Percentiles rank a stretch among this genome's conserved stretches.
Evolutionary conservation across 768 basidiomycete genomes (phyloP).

Genomic region (Rhizopogon vulgaris): DNA sequence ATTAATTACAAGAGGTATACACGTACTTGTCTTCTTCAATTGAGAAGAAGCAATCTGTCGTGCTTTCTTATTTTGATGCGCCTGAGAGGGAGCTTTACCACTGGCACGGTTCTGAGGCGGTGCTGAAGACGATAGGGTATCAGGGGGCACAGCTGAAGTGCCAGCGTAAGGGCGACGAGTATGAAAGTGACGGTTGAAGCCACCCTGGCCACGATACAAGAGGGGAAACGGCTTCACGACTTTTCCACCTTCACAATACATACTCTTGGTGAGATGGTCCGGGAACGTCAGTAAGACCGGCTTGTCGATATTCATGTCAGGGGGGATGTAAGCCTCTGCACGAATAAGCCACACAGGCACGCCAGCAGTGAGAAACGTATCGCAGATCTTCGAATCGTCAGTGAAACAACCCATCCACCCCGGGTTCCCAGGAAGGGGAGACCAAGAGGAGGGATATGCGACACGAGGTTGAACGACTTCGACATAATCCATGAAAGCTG

Average conservation of each 20-base stretch:
- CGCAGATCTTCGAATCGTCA: background rate
- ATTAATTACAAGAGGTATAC: background rate
- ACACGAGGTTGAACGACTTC: conserved; percentile 2
- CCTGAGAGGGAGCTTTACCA: background rate
- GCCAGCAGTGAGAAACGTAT: conserved; percentile 3
- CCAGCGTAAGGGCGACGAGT: background rate
- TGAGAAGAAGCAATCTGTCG: background rate
- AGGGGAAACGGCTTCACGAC: background rate
- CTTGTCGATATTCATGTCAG: conserved; percentile 5
- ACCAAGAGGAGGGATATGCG: background rate
- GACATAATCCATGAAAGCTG: conserved; percentile 5
- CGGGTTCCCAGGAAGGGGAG: background rate
- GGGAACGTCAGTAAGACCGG: background rate
- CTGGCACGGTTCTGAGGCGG: background rate
- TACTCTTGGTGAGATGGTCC: background rate
- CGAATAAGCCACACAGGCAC: no score
- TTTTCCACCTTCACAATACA: background rate
- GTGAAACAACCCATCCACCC: conserved; percentile 13
- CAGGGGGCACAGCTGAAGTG: background rate
- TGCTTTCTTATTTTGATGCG: background rate
- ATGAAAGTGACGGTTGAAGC: background rate
- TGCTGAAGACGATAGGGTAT: background rate
- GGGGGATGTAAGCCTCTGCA: no score
- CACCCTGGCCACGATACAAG: conserved; percentile 2
- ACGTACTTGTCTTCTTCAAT: background rate